Percentiles rank a stretch among this genome's conserved stretches.
These are phyloP conservation scores for Phialophora verrucosa DNA, from an alignment of 2,329 filamentous ascomycete genomes.

Conservation along the genomic window DNA sequence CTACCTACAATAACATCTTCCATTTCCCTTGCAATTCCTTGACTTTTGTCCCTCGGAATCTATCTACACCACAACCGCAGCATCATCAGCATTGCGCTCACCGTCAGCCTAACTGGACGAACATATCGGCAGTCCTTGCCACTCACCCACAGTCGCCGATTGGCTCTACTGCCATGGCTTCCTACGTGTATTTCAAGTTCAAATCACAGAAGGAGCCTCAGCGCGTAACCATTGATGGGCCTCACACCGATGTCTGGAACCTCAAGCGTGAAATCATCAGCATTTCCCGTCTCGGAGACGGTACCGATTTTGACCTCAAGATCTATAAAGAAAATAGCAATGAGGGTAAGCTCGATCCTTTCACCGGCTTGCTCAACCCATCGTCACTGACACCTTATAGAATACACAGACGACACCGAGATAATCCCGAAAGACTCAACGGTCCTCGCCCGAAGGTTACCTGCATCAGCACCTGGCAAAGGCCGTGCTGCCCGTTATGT, in stretches of 20 bases:
- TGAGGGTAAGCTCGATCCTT: conserved; percentile 69
- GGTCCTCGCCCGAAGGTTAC: conserved; percentile 84
- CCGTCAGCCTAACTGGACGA: conserved; percentile 13
- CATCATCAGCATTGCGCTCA: conserved; percentile 17
- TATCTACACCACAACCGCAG: conserved; percentile 16
- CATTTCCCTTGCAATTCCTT: conserved; percentile 25
- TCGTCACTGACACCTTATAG: conserved; percentile 56
- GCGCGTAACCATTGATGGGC: conserved; percentile 94
- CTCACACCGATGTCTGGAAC: conserved; percentile 97
- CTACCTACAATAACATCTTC: conserved; percentile 33
- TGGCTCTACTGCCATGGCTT: conserved; percentile 70
- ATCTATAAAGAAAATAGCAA: conserved; percentile 92
- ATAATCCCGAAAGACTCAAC: conserved; percentile 95
- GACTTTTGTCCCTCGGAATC: conserved; percentile 31
- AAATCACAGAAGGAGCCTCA: conserved; percentile 97
- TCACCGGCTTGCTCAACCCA: conserved; percentile 5
- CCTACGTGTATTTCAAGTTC: conserved; percentile 99
- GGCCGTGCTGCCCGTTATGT: conserved; percentile 94
- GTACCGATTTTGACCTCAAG: conserved; percentile 92
- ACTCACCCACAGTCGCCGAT: conserved; percentile 2
- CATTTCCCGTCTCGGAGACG: conserved; percentile 90
- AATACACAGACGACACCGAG: conserved; percentile 97
- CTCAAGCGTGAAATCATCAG: conserved; percentile 98
- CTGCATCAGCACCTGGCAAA: conserved; percentile 81
- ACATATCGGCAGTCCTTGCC: conserved; percentile 19